Evolutionary conservation across 352 stramenopile species (phyloP).

Genomic region (Aphanomyces cochlioides): DNA sequence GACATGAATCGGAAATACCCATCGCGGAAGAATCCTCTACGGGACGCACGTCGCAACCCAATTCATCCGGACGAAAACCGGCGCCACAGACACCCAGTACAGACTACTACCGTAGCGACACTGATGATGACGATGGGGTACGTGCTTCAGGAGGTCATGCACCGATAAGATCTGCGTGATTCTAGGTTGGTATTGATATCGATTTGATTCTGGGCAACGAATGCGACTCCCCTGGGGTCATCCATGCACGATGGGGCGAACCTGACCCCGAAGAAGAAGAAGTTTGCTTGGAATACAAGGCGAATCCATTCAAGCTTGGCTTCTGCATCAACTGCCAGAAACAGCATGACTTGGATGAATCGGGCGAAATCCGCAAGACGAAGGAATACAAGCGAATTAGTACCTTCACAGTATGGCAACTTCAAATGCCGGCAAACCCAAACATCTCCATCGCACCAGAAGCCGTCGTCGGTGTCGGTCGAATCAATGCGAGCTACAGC

Average conservation of each 20-base stretch:
- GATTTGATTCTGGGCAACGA: conserved; percentile 77
- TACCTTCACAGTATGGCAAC: conserved; percentile 71
- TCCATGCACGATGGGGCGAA: conserved; percentile 84
- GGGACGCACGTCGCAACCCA: background rate
- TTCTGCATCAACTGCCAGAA: conserved; percentile 89
- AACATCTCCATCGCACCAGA: conserved; percentile 36
- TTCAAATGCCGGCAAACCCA: conserved; percentile 63
- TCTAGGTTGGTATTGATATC: conserved; percentile 44
- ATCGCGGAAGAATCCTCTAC: conserved; percentile 11
- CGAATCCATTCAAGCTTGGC: conserved; percentile 81
- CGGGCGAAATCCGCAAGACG: conserved; percentile 48
- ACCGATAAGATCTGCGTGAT: background rate
- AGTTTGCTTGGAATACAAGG: conserved; percentile 68
- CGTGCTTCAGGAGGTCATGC: background rate
- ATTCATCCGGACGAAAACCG: background rate
- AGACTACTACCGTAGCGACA: conserved; percentile 24
- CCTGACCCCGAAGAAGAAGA: conserved; percentile 75
- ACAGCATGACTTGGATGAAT: conserved; percentile 75
- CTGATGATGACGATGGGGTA: background rate
- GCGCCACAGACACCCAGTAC: background rate
- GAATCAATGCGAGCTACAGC: conserved; percentile 14
- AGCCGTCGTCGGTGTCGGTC: conserved; percentile 24
- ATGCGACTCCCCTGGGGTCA: conserved; percentile 70
- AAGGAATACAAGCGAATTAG: conserved; percentile 85
- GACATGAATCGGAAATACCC: conserved; percentile 25